A percentile compares a stretch with the other conserved stretches of the same genome.
phyloP scores from a whole-genome alignment of 2,329 filamentous ascomycete genomes.

The Sporothrix inflata region DNA sequence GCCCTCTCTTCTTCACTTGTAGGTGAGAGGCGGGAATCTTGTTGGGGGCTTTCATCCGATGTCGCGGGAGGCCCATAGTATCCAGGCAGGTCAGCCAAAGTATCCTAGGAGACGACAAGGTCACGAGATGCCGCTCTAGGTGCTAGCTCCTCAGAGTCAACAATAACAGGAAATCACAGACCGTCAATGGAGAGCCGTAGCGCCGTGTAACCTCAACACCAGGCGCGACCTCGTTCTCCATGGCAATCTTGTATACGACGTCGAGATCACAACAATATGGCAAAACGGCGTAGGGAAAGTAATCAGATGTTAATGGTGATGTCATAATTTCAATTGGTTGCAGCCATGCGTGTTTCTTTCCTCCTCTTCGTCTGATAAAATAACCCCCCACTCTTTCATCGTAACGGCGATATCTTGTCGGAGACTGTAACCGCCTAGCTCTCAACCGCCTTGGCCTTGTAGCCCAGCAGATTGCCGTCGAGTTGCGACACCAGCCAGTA shows the following conservation, averaged over 20 bases:
- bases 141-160: background rate
- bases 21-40: background rate
- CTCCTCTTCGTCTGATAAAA: background rate
- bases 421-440: conserved; percentile 45
- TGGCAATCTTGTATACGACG: background rate
- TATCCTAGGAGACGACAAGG: background rate
- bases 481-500: conserved; percentile 74
- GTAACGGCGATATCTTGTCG: background rate
- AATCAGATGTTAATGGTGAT: background rate
- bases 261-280: background rate
- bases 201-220: background rate
- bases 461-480: conserved; percentile 65
- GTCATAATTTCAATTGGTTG: background rate
- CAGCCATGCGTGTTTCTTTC: background rate
- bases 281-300: background rate
- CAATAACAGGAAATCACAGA: background rate
- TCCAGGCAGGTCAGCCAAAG: background rate
- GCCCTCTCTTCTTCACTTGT: too few relatives aligned
- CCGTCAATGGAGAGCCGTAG: background rate
- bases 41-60: background rate
- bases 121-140: background rate
- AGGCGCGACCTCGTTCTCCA: background rate
- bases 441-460: conserved; percentile 79
- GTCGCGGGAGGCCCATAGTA: background rate
- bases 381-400: background rate